Conservation (phyloP, 2,329 filamentous ascomycete genomes). For the Phialocephala sp. region DNA sequence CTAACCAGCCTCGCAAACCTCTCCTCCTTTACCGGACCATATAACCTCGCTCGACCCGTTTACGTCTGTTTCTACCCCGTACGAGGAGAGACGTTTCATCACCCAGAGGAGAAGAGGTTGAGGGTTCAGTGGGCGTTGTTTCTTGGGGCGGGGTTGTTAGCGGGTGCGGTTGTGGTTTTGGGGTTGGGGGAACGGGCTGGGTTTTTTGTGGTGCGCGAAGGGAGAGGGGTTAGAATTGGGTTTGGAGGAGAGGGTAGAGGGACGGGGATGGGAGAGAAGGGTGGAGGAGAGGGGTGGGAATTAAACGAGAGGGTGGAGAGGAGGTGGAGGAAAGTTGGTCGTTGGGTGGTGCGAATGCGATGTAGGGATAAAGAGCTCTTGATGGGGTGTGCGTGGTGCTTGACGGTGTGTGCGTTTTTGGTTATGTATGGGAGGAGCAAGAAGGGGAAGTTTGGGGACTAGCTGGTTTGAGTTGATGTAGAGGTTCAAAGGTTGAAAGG, state of each 20-base stretch:
- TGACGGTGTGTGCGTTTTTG: background rate
- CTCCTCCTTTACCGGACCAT: background rate
- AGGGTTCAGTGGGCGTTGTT: conserved; percentile 2
- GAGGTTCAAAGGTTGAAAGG: too few species aligned
- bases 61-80: conserved; percentile 10
- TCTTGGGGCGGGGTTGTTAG: background rate
- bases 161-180: background rate
- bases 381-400: conserved; percentile 1
- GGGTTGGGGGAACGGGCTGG: background rate
- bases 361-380: background rate
- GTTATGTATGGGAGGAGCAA: conserved; percentile 2
- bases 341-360: background rate
- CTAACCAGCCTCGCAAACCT: background rate
- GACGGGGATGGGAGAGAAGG: background rate
- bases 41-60: background rate
- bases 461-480: background rate
- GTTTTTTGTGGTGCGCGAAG: background rate
- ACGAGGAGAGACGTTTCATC: conserved; percentile 1
- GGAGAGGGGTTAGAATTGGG: background rate
- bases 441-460: background rate
- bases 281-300: background rate
- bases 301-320: background rate
- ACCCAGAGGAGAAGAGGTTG: conserved; percentile 5
- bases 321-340: background rate
- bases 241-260: background rate